Base-by-base conservation (phyloP, 208 protist genomes). In the Trypanosoma cruzi region DNA sequence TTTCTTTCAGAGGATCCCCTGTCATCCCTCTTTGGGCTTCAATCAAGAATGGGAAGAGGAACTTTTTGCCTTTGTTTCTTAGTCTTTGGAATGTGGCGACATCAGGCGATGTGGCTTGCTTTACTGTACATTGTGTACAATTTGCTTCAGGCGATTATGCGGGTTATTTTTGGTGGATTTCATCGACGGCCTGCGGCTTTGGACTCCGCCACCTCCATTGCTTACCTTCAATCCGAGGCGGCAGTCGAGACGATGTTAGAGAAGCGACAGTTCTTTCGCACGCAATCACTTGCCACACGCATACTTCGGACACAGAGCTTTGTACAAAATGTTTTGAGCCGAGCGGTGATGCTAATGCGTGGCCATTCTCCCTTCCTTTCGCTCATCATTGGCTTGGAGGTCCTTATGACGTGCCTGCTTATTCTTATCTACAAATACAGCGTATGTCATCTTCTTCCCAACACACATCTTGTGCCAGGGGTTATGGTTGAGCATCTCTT, bases 351-450 rank as follows among this genome's bases (percentile, higher is more conserved):
- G 53, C 64, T 85, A 50, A 34, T 85, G 1, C 64, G 36, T 48
- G 82, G 86, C 13, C 63, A 85, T 56, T 88, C 82, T 10, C 82
- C 86, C 10, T 40, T 82, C 32, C 74, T 92, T 10, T 85, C 75
- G 20, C 32, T 92, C 26, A 79, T 75, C 50, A 68, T 79, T 64
- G 61, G 61, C 18, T 54, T 22, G 10, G 66, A 79, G 56, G n/a
- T 73, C 26, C n/a, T 73, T 18, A 5, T 68, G 11, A 31, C 68
- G 20, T 64, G 48, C 57, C 0, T 70, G 32, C 20, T 71, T 20
- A 64, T 66, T 28, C 1, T 62, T 13, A 52, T 32, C n/a, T 77
- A 49, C 68, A 13, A 56, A 37, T 31, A 16, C 62, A 40, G 36
- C 77, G 28, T 77, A 49, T 40, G 34, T 71, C 6, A 26, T 53